These are phyloP conservation scores for Lithocarpus polystachyus DNA, from an alignment of 306 rosid species.

Conservation along the genomic window DNA sequence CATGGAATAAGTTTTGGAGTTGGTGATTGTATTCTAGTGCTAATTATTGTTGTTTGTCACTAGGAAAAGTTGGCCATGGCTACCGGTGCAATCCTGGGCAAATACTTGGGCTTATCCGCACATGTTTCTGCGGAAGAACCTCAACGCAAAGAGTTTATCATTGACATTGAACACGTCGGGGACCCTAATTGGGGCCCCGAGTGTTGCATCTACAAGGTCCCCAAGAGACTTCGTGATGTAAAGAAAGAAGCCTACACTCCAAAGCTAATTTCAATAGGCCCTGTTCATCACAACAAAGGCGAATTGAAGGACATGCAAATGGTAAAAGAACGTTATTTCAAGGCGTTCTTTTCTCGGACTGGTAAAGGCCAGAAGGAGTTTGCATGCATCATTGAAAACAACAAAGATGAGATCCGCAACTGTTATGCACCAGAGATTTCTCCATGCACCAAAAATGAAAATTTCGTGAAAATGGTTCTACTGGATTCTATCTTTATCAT, in stretches of 20 bases:
- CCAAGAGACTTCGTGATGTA: slow-evolving; percentile 8
- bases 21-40: no score
- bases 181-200: neutral
- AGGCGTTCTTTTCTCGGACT: neutral
- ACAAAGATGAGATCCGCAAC: neutral
- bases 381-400: neutral
- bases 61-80: neutral
- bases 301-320: neutral
- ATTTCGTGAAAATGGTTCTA: neutral
- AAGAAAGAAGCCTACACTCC: slow-evolving; percentile 13
- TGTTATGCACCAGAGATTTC: neutral
- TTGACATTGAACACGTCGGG: neutral
- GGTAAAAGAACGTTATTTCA: neutral
- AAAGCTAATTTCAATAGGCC: slow-evolving; percentile 23
- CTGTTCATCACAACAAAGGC: neutral
- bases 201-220: neutral
- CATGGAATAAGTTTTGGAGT: no score
- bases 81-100: no score
- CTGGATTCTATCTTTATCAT: slow-evolving; percentile 26
- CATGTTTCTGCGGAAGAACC: no score
- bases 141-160: neutral
- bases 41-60: neutral
- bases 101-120: no score
- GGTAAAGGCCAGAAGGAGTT: neutral
- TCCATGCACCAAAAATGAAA: neutral